Base-by-base conservation (phyloP, 108 stramenopile species). In the Seminavis robusta region DNA sequence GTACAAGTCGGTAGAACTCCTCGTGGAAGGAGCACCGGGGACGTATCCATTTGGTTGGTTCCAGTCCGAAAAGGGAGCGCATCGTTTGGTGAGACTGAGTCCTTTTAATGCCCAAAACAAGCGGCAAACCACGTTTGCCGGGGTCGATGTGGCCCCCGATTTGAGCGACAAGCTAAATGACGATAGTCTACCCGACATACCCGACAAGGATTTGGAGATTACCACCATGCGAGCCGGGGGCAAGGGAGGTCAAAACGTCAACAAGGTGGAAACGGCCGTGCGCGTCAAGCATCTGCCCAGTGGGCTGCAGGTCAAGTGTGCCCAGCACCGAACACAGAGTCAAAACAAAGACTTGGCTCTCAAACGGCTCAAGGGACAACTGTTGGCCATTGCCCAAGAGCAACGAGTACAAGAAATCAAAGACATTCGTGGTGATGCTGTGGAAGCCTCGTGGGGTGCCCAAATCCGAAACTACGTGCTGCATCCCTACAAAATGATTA, bases 211-310 rank as follows among this genome's bases (percentile, higher is more conserved):
- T 26, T 59, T 90, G 56, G 92, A 90, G 49, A 81, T 94, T 15
- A 90, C 86, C 8, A 80, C 86, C 20, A 85, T 96, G 86, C 60
- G 91, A 7, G 70, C 86, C 41, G 86, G 92, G 17, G 98, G 98
- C 0, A 88, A 90, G 24, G 98, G 98, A 9, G 98, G 98, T n/a
- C 98, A 99, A 72, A 94, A 95, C 64, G 98, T 99, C n/a, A 99
- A 99, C 77, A 99, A 97, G 67, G 97, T 97, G n/a, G 94, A 97
- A 50, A 88, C 90, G 23, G 98, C 94, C 9, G 96, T 99, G 1
- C 81, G 98, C 33, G 76, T 99, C 52, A 95, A 88, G 21, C 98
- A 99, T 63, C n/a, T 94, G n/a, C 98, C 98, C 1, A 90, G 86
- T 23, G 97, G 97, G n/a, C 68, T 95, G 29, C 70, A 74, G 13